phyloP scores from a whole-genome alignment of 495 filamentous ascomycete species.

The Durotheca rogersii region DNA sequence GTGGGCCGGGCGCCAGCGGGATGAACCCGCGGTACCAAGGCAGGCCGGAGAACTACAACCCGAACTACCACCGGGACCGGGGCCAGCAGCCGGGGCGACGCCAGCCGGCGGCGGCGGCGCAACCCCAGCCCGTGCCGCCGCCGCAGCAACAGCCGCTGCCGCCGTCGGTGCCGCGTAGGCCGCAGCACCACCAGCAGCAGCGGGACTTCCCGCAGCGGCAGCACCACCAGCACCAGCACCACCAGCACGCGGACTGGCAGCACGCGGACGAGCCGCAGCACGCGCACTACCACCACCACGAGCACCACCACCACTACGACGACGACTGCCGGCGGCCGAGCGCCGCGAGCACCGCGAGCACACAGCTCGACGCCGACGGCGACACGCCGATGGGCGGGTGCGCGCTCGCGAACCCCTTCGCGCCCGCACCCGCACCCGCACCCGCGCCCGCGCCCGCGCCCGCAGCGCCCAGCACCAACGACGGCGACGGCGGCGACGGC shows the following conservation, averaged over 20 bases:
- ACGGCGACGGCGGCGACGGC: neutral
- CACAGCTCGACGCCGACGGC: neutral
- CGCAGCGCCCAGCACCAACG: no score
- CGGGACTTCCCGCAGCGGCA: no score
- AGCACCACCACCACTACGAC: neutral
- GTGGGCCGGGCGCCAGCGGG: neutral
- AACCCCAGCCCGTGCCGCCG: no score
- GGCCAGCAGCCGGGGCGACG: no score
- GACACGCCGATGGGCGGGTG: neutral
- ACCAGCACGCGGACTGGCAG: no score
- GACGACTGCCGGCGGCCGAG: no score
- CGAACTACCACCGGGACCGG: neutral
- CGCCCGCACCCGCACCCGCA: no score
- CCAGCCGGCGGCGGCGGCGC: neutral
- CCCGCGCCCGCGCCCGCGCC: no score
- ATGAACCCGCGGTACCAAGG: neutral
- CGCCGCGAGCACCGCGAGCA: neutral
- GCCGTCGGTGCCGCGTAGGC: no score
- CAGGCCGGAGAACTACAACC: neutral
- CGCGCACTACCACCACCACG: neutral
- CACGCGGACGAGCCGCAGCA: no score
- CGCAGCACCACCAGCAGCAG: no score
- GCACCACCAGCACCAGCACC: no score
- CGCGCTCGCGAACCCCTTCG: neutral
- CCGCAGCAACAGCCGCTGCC: neutral